Evolutionary conservation across 2,329 filamentous ascomycete species (phyloP).

Genomic region (Phialophora tarda): DNA sequence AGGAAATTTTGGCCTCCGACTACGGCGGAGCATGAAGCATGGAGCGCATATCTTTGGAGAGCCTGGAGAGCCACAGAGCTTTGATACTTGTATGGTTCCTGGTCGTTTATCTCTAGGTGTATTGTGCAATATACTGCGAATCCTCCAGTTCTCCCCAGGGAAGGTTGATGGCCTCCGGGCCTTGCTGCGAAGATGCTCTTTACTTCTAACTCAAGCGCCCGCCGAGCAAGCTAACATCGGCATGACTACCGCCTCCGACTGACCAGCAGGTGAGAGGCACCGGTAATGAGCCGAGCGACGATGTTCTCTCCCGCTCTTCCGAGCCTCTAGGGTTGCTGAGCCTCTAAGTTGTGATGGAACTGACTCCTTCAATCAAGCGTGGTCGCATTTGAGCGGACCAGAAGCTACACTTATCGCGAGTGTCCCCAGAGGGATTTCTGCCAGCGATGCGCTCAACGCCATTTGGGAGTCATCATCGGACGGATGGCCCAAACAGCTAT

Average conservation of each 20-base stretch:
- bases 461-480: too few species aligned
- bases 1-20: conserved; percentile 6
- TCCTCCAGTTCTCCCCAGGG: too few species aligned
- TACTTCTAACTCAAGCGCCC: background rate
- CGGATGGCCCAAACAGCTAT: too few species aligned
- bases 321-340: too few species aligned
- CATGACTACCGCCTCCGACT: background rate
- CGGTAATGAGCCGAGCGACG: background rate
- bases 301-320: background rate
- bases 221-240: background rate
- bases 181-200: background rate
- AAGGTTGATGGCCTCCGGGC: background rate
- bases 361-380: too few species aligned
- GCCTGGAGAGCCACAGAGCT: background rate
- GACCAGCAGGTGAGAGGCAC: background rate
- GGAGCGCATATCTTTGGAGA: background rate
- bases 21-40: background rate
- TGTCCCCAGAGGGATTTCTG: too few species aligned
- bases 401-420: too few species aligned
- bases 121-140: background rate
- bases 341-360: too few species aligned
- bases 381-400: too few species aligned
- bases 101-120: background rate
- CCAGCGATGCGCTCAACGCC: too few species aligned
- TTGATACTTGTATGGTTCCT: background rate